A percentile compares a stretch with the other conserved stretches of the same genome.
Evolutionary conservation across 345 rosid species (phyloP).

Genomic region (Citrus inodora): DNA sequence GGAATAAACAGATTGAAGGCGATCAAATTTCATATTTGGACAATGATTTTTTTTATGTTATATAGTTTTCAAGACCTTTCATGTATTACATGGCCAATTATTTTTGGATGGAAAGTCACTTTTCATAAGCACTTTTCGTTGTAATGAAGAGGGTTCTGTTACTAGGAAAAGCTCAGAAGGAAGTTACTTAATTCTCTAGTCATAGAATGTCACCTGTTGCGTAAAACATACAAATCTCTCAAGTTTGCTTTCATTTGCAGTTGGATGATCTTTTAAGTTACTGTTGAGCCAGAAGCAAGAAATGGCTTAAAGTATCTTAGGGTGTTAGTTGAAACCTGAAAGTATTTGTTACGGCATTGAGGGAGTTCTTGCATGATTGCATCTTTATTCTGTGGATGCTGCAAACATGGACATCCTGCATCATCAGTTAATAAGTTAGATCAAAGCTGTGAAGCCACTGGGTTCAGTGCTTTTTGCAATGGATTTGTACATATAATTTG

Average conservation of each 20-base stretch:
- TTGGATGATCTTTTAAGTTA: background rate
- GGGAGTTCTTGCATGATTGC: background rate
- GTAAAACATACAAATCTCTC: background rate
- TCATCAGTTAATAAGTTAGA: background rate
- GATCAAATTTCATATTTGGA: background rate
- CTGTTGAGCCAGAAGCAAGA: background rate
- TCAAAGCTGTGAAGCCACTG: background rate
- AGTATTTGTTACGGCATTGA: background rate
- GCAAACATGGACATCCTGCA: background rate
- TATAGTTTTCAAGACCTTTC: background rate
- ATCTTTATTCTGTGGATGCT: background rate
- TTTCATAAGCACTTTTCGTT: background rate
- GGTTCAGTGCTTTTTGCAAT: background rate
- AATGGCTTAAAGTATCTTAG: background rate
- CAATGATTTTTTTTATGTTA: background rate
- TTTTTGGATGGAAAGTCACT: too few species aligned
- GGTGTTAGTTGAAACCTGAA: background rate
- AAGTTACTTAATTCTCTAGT: background rate
- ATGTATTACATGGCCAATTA: background rate
- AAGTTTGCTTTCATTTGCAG: background rate
- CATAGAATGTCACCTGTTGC: background rate
- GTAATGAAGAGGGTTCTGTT: background rate
- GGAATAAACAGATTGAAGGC: background rate
- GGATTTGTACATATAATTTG: background rate
- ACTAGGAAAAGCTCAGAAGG: background rate